These are phyloP conservation scores for Hypoxylon crocopeplum DNA, from an alignment of 495 filamentous ascomycete genomes.

Conservation along the genomic window DNA sequence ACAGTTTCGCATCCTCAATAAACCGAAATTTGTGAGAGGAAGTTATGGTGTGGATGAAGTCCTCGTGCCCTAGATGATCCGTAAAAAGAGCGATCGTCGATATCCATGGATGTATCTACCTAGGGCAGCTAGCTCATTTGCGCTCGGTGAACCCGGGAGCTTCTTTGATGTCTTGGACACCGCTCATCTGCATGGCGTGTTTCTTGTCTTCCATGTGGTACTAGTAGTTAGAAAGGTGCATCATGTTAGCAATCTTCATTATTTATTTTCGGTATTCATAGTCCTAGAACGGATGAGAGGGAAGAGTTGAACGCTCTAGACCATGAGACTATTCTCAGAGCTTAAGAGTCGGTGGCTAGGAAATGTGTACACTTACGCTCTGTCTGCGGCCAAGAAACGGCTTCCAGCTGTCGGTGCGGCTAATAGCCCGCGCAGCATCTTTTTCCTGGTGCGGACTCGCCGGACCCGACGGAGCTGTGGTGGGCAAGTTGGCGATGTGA, in stretches of 20 bases:
- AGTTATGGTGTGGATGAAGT: too few relatives aligned
- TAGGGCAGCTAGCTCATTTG: too few relatives aligned
- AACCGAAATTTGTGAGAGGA: too few relatives aligned
- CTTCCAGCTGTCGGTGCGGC: slow-evolving; percentile 47
- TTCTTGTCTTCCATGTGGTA: slow-evolving; percentile 56
- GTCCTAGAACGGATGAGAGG: too few relatives aligned
- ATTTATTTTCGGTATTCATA: background rate
- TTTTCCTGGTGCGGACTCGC: slow-evolving; percentile 35
- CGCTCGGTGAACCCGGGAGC: slow-evolving; percentile 46
- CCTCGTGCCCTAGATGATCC: too few relatives aligned
- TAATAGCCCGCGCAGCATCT: slow-evolving; percentile 47
- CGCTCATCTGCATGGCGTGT: slow-evolving; percentile 48
- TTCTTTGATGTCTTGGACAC: slow-evolving; percentile 22
- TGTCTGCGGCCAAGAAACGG: slow-evolving; percentile 49
- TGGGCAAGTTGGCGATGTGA: slow-evolving; percentile 24
- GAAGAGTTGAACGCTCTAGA: background rate
- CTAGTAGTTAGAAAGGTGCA: slow-evolving; percentile 10
- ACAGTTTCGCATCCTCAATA: too few relatives aligned
- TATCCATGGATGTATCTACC: too few relatives aligned
- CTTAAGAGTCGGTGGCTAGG: background rate
- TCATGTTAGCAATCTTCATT: slow-evolving; percentile 6
- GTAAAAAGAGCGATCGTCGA: background rate
- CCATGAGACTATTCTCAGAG: background rate
- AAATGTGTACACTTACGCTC: slow-evolving; percentile 37
- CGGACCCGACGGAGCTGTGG: slow-evolving; percentile 11